Conservation (phyloP, 148 eudicot species). For the Rhododendron vialii region DNA sequence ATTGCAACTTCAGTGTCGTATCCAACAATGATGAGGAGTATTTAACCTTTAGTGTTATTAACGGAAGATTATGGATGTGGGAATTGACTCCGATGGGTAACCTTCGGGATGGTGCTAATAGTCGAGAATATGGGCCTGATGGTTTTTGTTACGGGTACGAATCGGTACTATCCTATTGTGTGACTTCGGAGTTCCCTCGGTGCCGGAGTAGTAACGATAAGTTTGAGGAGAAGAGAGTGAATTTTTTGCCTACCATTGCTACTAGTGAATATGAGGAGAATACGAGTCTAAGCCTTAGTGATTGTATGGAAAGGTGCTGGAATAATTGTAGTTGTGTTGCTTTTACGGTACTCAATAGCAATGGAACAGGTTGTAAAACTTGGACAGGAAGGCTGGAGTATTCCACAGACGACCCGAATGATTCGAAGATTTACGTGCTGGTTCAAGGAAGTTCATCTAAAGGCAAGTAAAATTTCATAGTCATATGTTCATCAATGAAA, state of each 20-base stretch:
- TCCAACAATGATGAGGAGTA: constrained; percentile 16
- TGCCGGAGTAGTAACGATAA: constrained; percentile 13
- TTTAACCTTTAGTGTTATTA: background rate
- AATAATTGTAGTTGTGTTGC: constrained; percentile 11
- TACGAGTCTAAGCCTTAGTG: constrained; percentile 9
- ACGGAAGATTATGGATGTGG: background rate
- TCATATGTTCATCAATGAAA: background rate
- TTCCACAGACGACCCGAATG: background rate
- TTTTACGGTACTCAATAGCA: background rate
- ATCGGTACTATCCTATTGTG: background rate
- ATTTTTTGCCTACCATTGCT: background rate
- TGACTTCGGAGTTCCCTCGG: constrained; percentile 1
- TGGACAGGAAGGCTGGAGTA: constrained; percentile 13
- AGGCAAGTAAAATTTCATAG: constrained; percentile 2
- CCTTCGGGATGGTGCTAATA: background rate
- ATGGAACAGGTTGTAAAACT: constrained; percentile 1
- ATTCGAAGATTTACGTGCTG: background rate
- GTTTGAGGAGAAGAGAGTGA: constrained; percentile 8
- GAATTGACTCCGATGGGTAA: constrained; percentile 9
- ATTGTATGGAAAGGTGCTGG: constrained; percentile 26
- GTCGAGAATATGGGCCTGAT: background rate
- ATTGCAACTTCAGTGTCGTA: constrained; percentile 11
- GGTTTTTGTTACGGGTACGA: constrained; percentile 24
- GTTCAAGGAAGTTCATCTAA: constrained; percentile 3
- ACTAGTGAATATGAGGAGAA: background rate